Percentiles rank a stretch among this genome's conserved stretches.
Conservation (phyloP, 106 monocot species). For the Allium cepa region DNA sequence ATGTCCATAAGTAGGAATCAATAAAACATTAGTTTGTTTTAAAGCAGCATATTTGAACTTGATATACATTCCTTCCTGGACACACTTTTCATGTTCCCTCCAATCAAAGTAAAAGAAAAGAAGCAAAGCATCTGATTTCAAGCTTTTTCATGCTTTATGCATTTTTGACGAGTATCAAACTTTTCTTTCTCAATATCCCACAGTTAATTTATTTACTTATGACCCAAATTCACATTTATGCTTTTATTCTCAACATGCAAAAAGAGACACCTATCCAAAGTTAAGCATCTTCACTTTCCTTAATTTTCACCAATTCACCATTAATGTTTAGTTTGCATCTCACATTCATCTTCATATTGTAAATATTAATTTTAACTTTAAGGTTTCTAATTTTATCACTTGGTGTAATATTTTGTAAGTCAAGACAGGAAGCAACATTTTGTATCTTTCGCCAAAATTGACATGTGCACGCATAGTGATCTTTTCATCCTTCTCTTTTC, state of each 20-base stretch:
- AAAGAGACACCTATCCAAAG: constrained; percentile 8
- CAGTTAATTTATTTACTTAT: too few species aligned
- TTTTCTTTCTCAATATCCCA: not conserved
- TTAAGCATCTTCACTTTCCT: constrained; percentile 11
- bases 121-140: constrained; percentile 14
- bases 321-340: not conserved
- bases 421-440: not conserved
- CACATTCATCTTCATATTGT: not conserved
- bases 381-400: not conserved
- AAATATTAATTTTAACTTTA: not conserved
- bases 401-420: not conserved
- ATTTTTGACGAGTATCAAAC: not conserved
- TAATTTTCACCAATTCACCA: not conserved
- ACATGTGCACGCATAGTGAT: not conserved
- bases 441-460: not conserved
- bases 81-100: not conserved
- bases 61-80: too few species aligned
- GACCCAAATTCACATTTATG: too few species aligned
- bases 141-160: not conserved
- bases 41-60: too few species aligned
- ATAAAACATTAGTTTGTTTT: too few species aligned
- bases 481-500: too few species aligned
- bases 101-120: constrained; percentile 1
- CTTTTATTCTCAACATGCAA: not conserved
- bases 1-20: too few species aligned